A percentile compares a stretch with the other conserved stretches of the same genome.
Conservation (phyloP, 148 eudicot genomes). For the Polygonum maritimum region DNA sequence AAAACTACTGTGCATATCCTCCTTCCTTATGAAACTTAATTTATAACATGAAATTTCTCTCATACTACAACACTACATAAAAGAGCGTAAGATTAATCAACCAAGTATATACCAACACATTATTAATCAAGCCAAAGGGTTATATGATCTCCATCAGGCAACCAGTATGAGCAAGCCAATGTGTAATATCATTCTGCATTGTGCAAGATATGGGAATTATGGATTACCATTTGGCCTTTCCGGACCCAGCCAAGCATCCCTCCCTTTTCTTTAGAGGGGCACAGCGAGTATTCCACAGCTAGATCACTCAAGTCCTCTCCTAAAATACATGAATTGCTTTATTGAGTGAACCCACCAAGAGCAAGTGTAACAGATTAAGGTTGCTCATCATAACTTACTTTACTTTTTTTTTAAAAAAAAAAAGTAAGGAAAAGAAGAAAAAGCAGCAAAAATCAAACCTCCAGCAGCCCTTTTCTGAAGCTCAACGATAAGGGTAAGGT, state of each 20-base stretch:
- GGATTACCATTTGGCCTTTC: conserved; percentile 91
- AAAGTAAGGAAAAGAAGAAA: background rate
- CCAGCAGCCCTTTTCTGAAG: conserved; percentile 61
- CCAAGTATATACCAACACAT: no score
- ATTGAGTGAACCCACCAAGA: background rate
- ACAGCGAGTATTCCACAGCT: conserved; percentile 72
- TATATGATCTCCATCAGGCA: no score
- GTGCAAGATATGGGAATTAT: conserved; percentile 6
- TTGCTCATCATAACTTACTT: background rate
- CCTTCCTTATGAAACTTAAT: background rate
- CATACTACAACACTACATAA: background rate
- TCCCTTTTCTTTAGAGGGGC: conserved; percentile 91
- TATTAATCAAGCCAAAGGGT: background rate
- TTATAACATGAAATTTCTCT: background rate
- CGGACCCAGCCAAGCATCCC: conserved; percentile 99
- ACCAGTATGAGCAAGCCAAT: no score
- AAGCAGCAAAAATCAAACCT: conserved; percentile 31
- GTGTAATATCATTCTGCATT: no score
- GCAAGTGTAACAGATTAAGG: conserved; percentile 5
- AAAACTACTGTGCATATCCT: background rate
- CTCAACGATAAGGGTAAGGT: conserved; percentile 58
- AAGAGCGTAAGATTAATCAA: background rate
- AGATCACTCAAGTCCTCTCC: conserved; percentile 92
- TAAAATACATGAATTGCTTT: conserved; percentile 14
- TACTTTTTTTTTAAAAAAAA: no score